Base-by-base conservation (phyloP, 352 stramenopile species). In the Globisporangium solare region DNA sequence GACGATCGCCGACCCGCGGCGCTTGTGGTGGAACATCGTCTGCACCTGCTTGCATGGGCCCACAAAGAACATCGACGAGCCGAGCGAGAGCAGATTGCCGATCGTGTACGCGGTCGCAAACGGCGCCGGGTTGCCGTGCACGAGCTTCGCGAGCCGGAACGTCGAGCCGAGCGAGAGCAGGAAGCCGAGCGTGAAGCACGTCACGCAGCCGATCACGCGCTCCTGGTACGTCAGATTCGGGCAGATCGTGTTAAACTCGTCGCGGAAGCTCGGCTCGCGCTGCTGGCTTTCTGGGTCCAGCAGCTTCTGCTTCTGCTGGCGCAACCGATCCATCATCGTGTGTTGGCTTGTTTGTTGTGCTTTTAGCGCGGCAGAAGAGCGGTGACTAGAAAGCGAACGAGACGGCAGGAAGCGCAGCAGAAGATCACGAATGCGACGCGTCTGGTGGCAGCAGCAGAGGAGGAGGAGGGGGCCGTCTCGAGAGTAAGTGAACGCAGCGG, bases 91-190 rank as follows among this genome's bases (percentile, higher is more conserved):
- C 17, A 94, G 39, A 59, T 96, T 96, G 22, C 86, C 86, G 39
- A 96, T 80, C 2, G 83, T 94, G 64, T 94, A 96, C 50, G 77
- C 81, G 49, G 92, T 79, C 1, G 86, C 85, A 54, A 96, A 96
- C 2, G 86, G 86, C 5, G 72, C 83, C 2, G 86, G 86, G 47
- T 92, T 86, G 20, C 86, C 86, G 52, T 78, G 73, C 54, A 84
- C 76, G 49, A 95, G 61, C 61, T 85, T 83, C 18, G 76, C 82
- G 54, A 95, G 59, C 0, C 83, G 81, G 51, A 94, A 84, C 13
- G 82, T 93, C 37, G 85, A 89, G 40, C 85, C 85, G n/a, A 93
- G 64, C 35, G 83, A 92, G 46, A 95, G 56, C 51, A 95, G 24
- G 50, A 95, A 90, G 50, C 85, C 85, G 27, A 95, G 63, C 54